Percentiles rank a stretch among this genome's conserved stretches.
Conservation (phyloP, 805 yeast genomes). For the Metschnikowia chrysomelidarum region DNA sequence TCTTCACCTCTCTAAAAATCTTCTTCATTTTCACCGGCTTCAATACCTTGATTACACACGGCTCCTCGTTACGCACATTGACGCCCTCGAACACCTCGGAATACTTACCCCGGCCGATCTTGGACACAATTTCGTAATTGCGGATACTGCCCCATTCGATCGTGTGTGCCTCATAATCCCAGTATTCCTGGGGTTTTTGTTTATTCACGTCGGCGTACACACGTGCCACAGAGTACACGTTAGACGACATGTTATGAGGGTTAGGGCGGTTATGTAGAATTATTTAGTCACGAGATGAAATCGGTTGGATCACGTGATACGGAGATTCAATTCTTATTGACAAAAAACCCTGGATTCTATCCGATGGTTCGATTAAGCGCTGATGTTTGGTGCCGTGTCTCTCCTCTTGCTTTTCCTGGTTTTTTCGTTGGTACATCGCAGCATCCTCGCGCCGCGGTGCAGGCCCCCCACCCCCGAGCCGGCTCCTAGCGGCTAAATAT, state of each 20-base stretch:
- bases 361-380: too few species aligned
- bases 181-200: slow-evolving; percentile 66
- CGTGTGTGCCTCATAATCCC: slow-evolving; percentile 75
- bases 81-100: slow-evolving; percentile 93
- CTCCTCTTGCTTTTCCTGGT: too few species aligned
- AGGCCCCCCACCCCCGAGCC: too few species aligned
- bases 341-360: too few species aligned
- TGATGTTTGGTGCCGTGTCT: too few species aligned
- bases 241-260: slow-evolving; percentile 20
- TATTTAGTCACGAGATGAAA: too few species aligned
- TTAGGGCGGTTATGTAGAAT: too few species aligned
- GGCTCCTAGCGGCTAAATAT: too few species aligned
- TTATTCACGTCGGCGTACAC: slow-evolving; percentile 78
- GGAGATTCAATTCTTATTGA: too few species aligned
- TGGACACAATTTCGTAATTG: slow-evolving; percentile 72
- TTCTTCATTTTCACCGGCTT: slow-evolving; percentile 93
- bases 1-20: slow-evolving; percentile 85
- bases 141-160: slow-evolving; percentile 42
- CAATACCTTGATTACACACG: slow-evolving; percentile 81
- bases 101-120: slow-evolving; percentile 91
- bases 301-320: too few species aligned
- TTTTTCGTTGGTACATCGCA: too few species aligned
- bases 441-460: too few species aligned
- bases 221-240: slow-evolving; percentile 33
- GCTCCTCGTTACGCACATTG: slow-evolving; percentile 57